Base-by-base conservation (phyloP, 805 yeast species). In the Zygoascus ofunaensis region DNA sequence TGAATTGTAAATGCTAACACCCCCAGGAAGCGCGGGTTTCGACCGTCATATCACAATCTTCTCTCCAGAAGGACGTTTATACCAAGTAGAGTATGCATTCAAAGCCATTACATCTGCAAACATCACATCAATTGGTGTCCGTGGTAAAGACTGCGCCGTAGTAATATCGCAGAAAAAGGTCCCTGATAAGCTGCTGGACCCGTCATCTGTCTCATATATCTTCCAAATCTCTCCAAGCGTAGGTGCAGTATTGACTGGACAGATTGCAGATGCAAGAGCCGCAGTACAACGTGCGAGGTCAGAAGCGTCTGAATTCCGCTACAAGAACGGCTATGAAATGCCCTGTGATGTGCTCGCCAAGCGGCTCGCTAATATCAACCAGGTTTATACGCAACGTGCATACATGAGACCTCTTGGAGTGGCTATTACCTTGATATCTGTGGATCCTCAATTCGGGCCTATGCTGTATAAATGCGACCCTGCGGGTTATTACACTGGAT, bases 331-430 rank as follows among this genome's bases (percentile, higher is more conserved):
- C 34, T 92, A 87, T 62, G 96, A 86, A 60, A 89, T 92, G 87
- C 97, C 97, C 2, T 86, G 85, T 50, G 96, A 87, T 60, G 86
- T 83, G 22, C 70, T 89, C 57, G 85, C 96, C 34, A 90, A 90
- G 69, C 76, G 97, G 62, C 82, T 92, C 84, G 97, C 97, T 45
- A 92, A 92, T 63, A 69, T 87, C 60, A 83, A 95, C 41, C 98
- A 92, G 70, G 77, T 92, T 50, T 92, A 87, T 65, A 92, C 98
- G 35, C 98, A 92, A 68, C 76, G 97, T 61, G 97, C 97, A 8
- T 90, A 90, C 65, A 92, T 92, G 97, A 79, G 98, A 66, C 98
- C 98, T 21, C 72, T 87, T 54, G 98, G 98, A 33, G 96, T 90
- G 48, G 86, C 95, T 23, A 73, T 87, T 59, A 87, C 96, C 21